A percentile compares a stretch with the other conserved stretches of the same genome.
These are phyloP conservation scores for Pseudoscleropodium purum DNA, from an alignment of 225 moss, liverwort and hornwort genomes.

Conservation along the genomic window DNA sequence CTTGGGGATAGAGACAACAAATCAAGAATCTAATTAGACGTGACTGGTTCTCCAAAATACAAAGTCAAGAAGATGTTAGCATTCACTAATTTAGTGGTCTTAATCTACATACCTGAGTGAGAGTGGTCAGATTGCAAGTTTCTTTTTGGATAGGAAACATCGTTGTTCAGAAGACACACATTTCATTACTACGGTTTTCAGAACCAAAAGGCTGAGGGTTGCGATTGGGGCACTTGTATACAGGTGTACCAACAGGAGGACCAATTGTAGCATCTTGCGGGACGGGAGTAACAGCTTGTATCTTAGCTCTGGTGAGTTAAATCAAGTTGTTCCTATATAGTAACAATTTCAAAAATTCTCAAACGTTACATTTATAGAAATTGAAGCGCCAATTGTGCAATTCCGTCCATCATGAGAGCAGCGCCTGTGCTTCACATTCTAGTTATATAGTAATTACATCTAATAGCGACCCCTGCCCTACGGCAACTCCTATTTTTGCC, in stretches of 20 bases:
- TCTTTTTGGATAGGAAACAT: background rate
- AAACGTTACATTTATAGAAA: background rate
- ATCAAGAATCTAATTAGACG: background rate
- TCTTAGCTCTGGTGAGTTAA: slow-evolving; percentile 75
- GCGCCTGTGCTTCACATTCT: background rate
- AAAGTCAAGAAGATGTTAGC: background rate
- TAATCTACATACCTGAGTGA: background rate
- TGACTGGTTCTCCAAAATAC: background rate
- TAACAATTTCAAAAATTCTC: background rate
- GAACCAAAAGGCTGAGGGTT: background rate
- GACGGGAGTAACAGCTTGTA: slow-evolving; percentile 93
- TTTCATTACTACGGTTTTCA: background rate
- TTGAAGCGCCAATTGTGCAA: background rate
- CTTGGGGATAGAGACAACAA: background rate
- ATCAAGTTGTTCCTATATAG: background rate
- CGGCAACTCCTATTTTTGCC: background rate
- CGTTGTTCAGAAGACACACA: background rate
- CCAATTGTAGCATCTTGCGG: slow-evolving; percentile 83
- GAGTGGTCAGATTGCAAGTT: background rate
- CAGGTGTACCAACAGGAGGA: slow-evolving; percentile 56
- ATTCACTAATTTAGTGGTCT: background rate
- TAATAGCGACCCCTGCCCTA: background rate
- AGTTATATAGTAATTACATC: background rate
- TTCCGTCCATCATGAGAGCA: background rate
- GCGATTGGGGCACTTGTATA: background rate